A percentile compares a stretch with the other conserved stretches of the same genome.
These are phyloP conservation scores for Quercus cerris DNA, from an alignment of 306 rosid species.

Conservation along the genomic window DNA sequence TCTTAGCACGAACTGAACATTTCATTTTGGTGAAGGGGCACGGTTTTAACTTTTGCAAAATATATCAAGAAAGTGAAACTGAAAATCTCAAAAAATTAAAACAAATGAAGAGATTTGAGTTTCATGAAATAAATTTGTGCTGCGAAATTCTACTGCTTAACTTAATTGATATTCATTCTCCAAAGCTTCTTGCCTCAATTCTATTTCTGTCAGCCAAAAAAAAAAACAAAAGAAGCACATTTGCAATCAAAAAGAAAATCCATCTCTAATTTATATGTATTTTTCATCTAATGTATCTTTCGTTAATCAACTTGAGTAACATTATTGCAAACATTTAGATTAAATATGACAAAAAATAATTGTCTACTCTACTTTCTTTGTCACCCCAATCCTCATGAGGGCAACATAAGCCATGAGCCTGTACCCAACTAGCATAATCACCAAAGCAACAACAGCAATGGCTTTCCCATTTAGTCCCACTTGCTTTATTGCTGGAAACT, in stretches of 20 bases:
- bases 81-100: background rate
- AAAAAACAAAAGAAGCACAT: too few species aligned
- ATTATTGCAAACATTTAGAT: background rate
- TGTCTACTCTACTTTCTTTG: conserved; percentile 23
- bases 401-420: conserved; percentile 65
- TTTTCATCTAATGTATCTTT: background rate
- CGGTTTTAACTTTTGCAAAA: too few species aligned
- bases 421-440: conserved; percentile 53
- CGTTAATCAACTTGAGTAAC: background rate
- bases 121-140: background rate
- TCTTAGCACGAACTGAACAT: too few species aligned
- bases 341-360: background rate
- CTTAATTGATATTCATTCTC: too few species aligned
- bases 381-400: conserved; percentile 64
- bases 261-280: too few species aligned
- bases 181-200: too few species aligned
- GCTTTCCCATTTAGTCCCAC: conserved; percentile 37
- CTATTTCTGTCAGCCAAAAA: too few species aligned
- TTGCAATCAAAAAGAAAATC: too few species aligned
- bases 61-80: too few species aligned
- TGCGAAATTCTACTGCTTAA: background rate
- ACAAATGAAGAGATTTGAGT: background rate
- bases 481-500: conserved; percentile 45
- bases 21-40: too few species aligned
- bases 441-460: conserved; percentile 32